Conservation (phyloP, 495 filamentous ascomycete genomes). For the Elaphomyces granulatus region DNA sequence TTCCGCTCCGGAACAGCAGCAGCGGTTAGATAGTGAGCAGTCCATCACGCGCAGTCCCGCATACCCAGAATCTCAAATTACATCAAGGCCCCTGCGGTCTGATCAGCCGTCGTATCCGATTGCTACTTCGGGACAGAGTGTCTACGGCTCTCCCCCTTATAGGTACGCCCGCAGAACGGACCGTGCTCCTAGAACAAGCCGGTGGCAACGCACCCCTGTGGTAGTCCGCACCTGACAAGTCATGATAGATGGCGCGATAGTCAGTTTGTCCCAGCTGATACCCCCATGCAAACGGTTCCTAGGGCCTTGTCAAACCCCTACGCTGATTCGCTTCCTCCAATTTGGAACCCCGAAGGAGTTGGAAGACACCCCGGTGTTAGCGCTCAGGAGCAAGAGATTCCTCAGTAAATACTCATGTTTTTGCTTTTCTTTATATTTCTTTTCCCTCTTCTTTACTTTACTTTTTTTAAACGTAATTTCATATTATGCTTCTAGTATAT, state of each 20-base stretch:
- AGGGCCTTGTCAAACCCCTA: neutral
- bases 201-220: too few relatives aligned
- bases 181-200: too few relatives aligned
- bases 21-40: neutral
- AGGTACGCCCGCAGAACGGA: neutral
- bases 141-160: neutral
- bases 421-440: too few relatives aligned
- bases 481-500: too few relatives aligned
- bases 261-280: neutral
- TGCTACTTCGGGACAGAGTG: neutral
- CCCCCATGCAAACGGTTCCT: neutral
- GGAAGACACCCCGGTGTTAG: neutral
- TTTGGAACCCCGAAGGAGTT: neutral
- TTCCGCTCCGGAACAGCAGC: neutral
- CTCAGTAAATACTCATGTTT: too few relatives aligned
- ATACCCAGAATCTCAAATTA: neutral
- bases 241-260: neutral
- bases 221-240: neutral
- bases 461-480: too few relatives aligned
- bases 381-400: too few relatives aligned
- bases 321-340: neutral
- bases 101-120: neutral
- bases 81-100: neutral
- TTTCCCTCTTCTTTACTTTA: too few relatives aligned
- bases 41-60: neutral